A percentile compares a stretch with the other conserved stretches of the same genome.
Evolutionary conservation across 2,329 filamentous ascomycete genomes (phyloP).

Genomic region (Aspergillus candidus): DNA sequence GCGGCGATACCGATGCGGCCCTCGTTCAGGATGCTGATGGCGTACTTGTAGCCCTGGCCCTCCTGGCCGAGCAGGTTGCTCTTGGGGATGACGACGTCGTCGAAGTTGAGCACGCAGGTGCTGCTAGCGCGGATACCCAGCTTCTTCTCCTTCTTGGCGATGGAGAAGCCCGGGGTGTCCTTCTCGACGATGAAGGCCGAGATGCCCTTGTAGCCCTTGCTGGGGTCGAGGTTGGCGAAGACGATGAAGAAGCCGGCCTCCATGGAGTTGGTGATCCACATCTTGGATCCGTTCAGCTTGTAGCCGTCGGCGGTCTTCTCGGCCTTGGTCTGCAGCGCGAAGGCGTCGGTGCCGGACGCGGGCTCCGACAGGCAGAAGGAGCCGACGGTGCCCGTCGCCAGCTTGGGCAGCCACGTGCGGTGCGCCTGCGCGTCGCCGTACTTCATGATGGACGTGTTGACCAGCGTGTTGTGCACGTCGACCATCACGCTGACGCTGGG

Average conservation of each 20-base stretch:
- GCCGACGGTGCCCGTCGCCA: constrained; percentile 82
- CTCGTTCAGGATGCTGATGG: constrained; percentile 89
- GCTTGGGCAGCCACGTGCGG: constrained; percentile 79
- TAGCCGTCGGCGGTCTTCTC: constrained; percentile 77
- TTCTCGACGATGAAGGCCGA: constrained; percentile 95
- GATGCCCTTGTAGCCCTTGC: constrained; percentile 94
- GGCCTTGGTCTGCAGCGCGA: constrained; percentile 87
- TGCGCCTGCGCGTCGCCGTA: constrained; percentile 71
- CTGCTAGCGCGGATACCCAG: constrained; percentile 92
- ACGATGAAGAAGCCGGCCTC: constrained; percentile 96
- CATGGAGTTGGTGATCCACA: constrained; percentile 99
- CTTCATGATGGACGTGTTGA: constrained; percentile 87
- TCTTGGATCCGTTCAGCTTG: constrained; percentile 85
- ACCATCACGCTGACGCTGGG: constrained; percentile 92
- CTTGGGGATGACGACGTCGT: constrained; percentile 85
- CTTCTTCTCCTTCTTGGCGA: constrained; percentile 99
- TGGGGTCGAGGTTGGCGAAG: constrained; percentile 89
- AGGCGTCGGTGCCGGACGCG: constrained; percentile 88
- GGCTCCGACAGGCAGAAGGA: constrained; percentile 93
- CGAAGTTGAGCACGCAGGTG: constrained; percentile 95
- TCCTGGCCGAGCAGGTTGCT: constrained; percentile 82
- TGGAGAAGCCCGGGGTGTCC: constrained; percentile 77
- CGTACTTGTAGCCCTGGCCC: constrained; percentile 96
- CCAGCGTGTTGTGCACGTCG: constrained; percentile 96
- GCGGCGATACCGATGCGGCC: constrained; percentile 96